Evolutionary conservation across 371 early-diverging fungal species (phyloP).

Genomic region (Mucor racemosus): DNA sequence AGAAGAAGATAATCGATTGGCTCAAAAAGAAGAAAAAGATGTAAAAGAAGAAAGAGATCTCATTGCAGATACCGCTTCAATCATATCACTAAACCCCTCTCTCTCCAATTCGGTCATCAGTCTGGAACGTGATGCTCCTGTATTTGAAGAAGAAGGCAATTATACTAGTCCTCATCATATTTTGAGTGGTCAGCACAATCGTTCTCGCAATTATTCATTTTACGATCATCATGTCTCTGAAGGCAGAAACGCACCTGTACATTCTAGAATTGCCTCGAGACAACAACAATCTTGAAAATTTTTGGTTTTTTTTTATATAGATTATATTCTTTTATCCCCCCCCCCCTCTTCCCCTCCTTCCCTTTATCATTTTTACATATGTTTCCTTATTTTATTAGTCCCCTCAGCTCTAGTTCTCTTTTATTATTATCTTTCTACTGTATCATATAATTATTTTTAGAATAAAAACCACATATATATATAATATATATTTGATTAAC

Average conservation of each 20-base stretch:
- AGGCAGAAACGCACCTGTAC: slow-evolving; percentile 32
- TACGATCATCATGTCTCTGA: slow-evolving; percentile 12
- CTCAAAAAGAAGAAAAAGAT: neutral
- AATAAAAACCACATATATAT: neutral
- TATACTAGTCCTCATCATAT: slow-evolving; percentile 14
- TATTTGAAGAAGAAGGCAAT: neutral
- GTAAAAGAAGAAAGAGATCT: neutral
- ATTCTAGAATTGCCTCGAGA: slow-evolving; percentile 22
- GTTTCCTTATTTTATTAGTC: neutral
- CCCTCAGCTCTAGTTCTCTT: neutral
- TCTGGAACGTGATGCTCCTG: slow-evolving; percentile 13
- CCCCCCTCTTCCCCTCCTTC: neutral
- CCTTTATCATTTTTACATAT: neutral
- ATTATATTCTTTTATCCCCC: neutral
- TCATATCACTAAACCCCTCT: slow-evolving; percentile 10
- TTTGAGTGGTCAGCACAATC: neutral
- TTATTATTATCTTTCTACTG: neutral
- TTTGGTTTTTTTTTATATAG: neutral
- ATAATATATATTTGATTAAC: too few species aligned
- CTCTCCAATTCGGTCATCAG: slow-evolving; percentile 29
- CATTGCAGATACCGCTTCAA: neutral
- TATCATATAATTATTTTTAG: neutral
- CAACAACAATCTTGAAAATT: slow-evolving; percentile 8
- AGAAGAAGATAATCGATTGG: neutral
- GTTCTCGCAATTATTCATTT: neutral